Percentiles rank a stretch among this genome's conserved stretches.
These are phyloP conservation scores for Endoconidiophora polonica DNA, from an alignment of 2,329 filamentous ascomycete species.

Conservation along the genomic window DNA sequence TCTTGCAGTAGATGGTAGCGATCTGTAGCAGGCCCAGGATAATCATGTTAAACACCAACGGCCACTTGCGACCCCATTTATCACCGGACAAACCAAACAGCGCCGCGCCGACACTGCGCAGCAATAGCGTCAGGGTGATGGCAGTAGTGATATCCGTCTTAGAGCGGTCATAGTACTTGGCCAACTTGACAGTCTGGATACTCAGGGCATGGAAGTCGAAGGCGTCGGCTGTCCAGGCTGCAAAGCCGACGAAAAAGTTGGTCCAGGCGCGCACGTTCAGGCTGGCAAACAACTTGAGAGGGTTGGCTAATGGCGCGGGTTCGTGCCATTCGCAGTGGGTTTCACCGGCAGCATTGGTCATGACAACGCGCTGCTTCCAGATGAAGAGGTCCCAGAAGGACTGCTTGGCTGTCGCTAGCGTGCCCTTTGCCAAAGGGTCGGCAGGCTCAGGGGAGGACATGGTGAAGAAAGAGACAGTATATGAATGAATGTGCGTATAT, in stretches of 20 bases:
- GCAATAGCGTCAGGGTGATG: conserved; percentile 58
- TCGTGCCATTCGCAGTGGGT: conserved; percentile 49
- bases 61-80: conserved; percentile 67
- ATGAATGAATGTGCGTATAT: not conserved
- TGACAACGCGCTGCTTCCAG: conserved; percentile 58
- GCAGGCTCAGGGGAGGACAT: conserved; percentile 29
- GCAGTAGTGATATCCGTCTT: conserved; percentile 56
- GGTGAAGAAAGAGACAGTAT: conserved; percentile 3
- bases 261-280: conserved; percentile 52
- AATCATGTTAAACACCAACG: conserved; percentile 68
- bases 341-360: conserved; percentile 48
- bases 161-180: conserved; percentile 29
- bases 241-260: conserved; percentile 58
- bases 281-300: conserved; percentile 48
- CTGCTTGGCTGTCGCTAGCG: conserved; percentile 47
- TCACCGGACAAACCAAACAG: conserved; percentile 64
- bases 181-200: conserved; percentile 59
- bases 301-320: conserved; percentile 51
- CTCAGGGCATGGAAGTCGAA: conserved; percentile 73
- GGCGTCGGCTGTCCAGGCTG: conserved; percentile 65
- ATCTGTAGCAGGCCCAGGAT: conserved; percentile 50
- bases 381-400: conserved; percentile 47
- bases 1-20: conserved; percentile 59
- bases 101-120: conserved; percentile 59
- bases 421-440: conserved; percentile 50